Conservation (phyloP, 371 early-diverging fungal genomes). For the Batkoa obscura region DNA sequence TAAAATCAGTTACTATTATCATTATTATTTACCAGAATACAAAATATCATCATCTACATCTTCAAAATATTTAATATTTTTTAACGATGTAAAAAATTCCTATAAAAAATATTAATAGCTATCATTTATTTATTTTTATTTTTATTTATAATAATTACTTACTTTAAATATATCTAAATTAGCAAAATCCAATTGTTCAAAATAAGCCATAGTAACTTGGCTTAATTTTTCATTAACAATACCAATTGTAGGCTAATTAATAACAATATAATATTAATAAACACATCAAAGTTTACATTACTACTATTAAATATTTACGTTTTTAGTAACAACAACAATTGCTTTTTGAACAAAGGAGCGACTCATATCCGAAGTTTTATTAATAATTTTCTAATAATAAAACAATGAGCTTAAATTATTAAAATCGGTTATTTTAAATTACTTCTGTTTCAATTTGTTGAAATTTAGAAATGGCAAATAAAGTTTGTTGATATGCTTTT, state of each 20-base stretch:
- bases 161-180: neutral
- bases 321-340: neutral
- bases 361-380: neutral
- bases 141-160: neutral
- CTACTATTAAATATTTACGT: neutral
- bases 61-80: neutral
- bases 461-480: neutral
- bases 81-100: neutral
- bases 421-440: neutral
- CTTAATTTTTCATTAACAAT: neutral
- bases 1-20: neutral
- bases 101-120: neutral
- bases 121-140: neutral
- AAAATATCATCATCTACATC: neutral
- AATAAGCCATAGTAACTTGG: conserved; percentile 1
- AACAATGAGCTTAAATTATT: neutral
- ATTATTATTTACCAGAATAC: neutral
- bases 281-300: neutral
- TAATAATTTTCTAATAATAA: neutral
- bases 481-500: neutral
- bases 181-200: conserved; percentile 1
- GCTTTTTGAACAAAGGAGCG: neutral
- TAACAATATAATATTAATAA: neutral
- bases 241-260: neutral
- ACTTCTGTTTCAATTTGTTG: neutral